Evolutionary conservation across 2,329 filamentous ascomycete species (phyloP), one percentile per base, ranked within the genome.

Genomic region (Colletotrichum tropicicola): DNA sequence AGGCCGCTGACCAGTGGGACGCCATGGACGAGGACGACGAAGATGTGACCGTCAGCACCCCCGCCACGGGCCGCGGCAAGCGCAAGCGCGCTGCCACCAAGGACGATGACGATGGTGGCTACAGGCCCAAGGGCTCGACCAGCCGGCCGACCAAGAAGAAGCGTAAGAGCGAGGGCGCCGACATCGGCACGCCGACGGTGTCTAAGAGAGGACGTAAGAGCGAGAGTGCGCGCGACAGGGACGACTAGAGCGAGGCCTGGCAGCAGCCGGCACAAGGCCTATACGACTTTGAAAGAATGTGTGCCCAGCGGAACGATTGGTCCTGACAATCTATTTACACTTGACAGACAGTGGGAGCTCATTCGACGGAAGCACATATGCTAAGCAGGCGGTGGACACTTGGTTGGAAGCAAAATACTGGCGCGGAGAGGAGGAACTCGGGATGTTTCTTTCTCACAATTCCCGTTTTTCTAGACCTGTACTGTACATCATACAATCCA

Each of bases 61-160:
- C 72, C 6, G 73, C 74, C 3, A 56, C 65, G 7, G 71, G 68
- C 37, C 70, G 77, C 12, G 72, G 76, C 39, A 85, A 85, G 74
- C 80, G 83, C 64, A 88, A 88, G 81, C 80, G 86, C 27, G 61
- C 54, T 2, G 28, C 61, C 21, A 35, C 49, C 4, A 61, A 37
- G 17, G 61, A 61, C 12, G 86, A 88, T 32, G 87, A 89, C 7
- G 87, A 90, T 66, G 75, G 78, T 0, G 86, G 87, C 4, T 89
- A 89, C 72, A 81, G 86, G 62, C 86, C 87, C 3, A 87, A 88
- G 68, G 87, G 86, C 3, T 80, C 80, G 3, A 83, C 80, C 37
- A 51, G 52, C 37, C 79, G 85, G 39, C 84, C 85, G 17, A 76
- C 78, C 0, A 89, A 89, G 79, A 84, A 84, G 75, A 89, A 87